Percentiles rank a stretch among this genome's conserved stretches.
These are phyloP conservation scores for Scutellaria minor DNA, from an alignment of 257 asterid genomes.

Conservation along the genomic window DNA sequence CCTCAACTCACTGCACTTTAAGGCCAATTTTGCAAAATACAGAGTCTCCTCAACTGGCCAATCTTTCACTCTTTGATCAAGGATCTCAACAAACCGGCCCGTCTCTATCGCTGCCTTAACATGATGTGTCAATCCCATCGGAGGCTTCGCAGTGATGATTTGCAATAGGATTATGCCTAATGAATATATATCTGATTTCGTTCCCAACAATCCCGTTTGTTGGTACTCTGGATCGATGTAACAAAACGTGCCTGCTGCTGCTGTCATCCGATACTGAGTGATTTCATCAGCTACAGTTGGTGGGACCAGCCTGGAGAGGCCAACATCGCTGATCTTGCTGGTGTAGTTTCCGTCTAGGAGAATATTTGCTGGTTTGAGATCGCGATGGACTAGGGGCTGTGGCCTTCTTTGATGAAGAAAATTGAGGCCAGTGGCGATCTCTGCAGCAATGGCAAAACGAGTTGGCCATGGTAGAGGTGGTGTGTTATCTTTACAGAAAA, in stretches of 20 bases:
- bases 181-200: constrained; percentile 82
- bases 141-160: constrained; percentile 69
- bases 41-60: constrained; percentile 84
- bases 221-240: constrained; percentile 97
- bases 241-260: constrained; percentile 92
- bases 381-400: constrained; percentile 61
- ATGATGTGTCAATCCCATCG: constrained; percentile 70
- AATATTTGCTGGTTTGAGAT: constrained; percentile 67
- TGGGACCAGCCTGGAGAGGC: constrained; percentile 77
- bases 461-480: constrained; percentile 52
- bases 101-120: constrained; percentile 63
- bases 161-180: constrained; percentile 69
- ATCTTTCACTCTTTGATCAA: constrained; percentile 64
- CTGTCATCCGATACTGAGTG: constrained; percentile 70
- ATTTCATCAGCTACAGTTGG: constrained; percentile 45
- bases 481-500: constrained; percentile 39
- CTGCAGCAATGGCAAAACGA: constrained; percentile 54
- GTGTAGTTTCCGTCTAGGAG: constrained; percentile 69
- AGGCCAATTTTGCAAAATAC: constrained; percentile 61
- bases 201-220: constrained; percentile 74
- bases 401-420: constrained; percentile 56
- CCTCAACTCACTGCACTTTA: constrained; percentile 77
- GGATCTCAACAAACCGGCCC: constrained; percentile 53
- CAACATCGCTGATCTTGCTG: constrained; percentile 87
- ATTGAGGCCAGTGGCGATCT: constrained; percentile 53